A percentile compares a stretch with the other conserved stretches of the same genome.
Evolutionary conservation across 2,329 filamentous ascomycete species (phyloP).

Genomic region (Xylaria sp.): DNA sequence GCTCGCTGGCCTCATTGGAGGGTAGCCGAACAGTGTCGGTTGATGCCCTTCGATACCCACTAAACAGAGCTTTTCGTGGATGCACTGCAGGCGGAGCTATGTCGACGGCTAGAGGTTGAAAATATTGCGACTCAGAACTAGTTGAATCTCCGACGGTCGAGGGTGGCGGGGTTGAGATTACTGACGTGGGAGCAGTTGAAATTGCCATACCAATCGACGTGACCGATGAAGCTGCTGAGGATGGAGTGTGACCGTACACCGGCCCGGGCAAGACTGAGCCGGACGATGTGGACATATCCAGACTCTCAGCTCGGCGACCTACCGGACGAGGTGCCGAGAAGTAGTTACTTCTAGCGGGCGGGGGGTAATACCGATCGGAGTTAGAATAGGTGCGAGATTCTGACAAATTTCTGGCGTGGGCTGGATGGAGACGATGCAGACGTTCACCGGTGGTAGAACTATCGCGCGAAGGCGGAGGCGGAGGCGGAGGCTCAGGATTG

Average conservation of each 20-base stretch:
- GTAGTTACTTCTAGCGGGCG: conserved; percentile 43
- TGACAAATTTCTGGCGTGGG: conserved; percentile 38
- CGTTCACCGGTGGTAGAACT: conserved; percentile 40
- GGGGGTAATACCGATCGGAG: conserved; percentile 45
- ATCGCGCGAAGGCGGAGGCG: conserved; percentile 36
- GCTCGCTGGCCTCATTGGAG: conserved; percentile 19
- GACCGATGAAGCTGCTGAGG: conserved; percentile 45
- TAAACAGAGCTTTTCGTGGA: conserved; percentile 30
- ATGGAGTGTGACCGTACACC: conserved; percentile 36
- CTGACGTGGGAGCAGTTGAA: conserved; percentile 42
- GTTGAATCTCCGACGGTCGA: conserved; percentile 29
- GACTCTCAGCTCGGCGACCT: conserved; percentile 33
- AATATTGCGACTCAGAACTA: conserved; percentile 12
- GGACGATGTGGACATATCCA: conserved; percentile 32
- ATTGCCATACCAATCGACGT: conserved; percentile 45
- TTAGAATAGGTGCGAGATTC: conserved; percentile 33
- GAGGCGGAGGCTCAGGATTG: conserved; percentile 34
- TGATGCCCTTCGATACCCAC: conserved; percentile 28
- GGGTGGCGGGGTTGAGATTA: conserved; percentile 34
- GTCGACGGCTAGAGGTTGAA: conserved; percentile 6
- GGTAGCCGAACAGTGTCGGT: conserved; percentile 30
- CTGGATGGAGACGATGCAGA: conserved; percentile 41
- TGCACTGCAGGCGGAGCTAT: conserved; percentile 5
- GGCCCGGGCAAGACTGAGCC: conserved; percentile 26
- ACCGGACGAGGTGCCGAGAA: conserved; percentile 46